phyloP scores from a whole-genome alignment of 2,329 filamentous ascomycete genomes.

The Pseudogymnoascus sp. region DNA sequence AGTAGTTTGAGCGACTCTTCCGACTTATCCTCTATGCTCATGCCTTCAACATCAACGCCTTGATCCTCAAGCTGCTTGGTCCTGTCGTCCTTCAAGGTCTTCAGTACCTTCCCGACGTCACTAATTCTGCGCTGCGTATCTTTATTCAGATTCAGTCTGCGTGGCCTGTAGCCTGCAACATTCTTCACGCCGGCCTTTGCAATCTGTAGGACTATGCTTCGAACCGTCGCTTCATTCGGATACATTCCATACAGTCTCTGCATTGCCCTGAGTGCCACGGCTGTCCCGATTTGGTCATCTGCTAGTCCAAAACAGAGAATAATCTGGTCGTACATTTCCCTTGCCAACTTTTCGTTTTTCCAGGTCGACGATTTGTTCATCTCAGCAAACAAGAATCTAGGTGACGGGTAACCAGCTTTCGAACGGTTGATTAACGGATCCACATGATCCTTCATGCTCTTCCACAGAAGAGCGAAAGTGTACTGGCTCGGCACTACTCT shows the following conservation, averaged over 20 bases:
- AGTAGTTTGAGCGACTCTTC: slow-evolving; percentile 28
- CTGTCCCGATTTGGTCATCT: slow-evolving; percentile 41
- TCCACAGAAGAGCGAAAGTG: slow-evolving; percentile 28
- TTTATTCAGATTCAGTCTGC: slow-evolving; percentile 34
- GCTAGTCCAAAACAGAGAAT: slow-evolving; percentile 44
- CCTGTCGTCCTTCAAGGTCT: slow-evolving; percentile 32
- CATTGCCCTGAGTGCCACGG: slow-evolving; percentile 43
- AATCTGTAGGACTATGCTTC: slow-evolving; percentile 43
- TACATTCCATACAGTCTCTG: slow-evolving; percentile 37
- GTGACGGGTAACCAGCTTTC: slow-evolving; percentile 13
- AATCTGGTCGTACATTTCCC: slow-evolving; percentile 45
- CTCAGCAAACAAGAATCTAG: slow-evolving; percentile 35
- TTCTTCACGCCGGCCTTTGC: slow-evolving; percentile 33
- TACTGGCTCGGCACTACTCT: slow-evolving; percentile 24
- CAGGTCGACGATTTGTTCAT: slow-evolving; percentile 38
- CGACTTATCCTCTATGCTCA: slow-evolving; percentile 22
- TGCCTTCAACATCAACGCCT: slow-evolving; percentile 24
- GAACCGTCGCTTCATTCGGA: slow-evolving; percentile 41
- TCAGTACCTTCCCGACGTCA: slow-evolving; percentile 38
- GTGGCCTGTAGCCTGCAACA: slow-evolving; percentile 26
- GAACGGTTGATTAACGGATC: slow-evolving; percentile 18
- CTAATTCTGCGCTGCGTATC: slow-evolving; percentile 37
- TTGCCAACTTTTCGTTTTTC: slow-evolving; percentile 36
- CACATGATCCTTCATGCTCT: slow-evolving; percentile 21
- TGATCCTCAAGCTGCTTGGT: slow-evolving; percentile 20